Evolutionary conservation across 2,329 filamentous ascomycete genomes (phyloP).

Genomic region (Apiospora pterosperma): DNA sequence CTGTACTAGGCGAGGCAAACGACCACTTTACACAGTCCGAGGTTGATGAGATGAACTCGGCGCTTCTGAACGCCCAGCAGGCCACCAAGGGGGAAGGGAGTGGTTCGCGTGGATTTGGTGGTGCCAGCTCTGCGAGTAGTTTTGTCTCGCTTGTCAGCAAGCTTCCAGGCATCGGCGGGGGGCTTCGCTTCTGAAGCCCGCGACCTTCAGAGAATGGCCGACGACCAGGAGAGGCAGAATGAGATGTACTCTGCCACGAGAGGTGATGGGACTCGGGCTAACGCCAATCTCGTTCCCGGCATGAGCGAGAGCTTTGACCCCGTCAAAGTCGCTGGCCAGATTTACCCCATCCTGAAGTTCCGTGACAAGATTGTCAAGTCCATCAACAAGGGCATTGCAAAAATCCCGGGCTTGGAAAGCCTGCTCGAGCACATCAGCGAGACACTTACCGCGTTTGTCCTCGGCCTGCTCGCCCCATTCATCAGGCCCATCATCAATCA

Average conservation of each 20-base stretch:
- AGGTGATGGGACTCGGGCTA: constrained; percentile 35
- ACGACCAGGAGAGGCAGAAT: constrained; percentile 52
- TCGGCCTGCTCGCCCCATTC: constrained; percentile 88
- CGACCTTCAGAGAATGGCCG: constrained; percentile 59
- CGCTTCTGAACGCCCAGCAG: constrained; percentile 65
- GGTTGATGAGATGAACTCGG: constrained; percentile 75
- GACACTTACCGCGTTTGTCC: constrained; percentile 84
- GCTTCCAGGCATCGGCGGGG: constrained; percentile 66
- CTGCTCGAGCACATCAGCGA: constrained; percentile 94
- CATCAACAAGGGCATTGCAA: constrained; percentile 81
- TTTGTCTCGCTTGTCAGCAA: constrained; percentile 73
- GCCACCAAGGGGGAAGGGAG: constrained; percentile 33
- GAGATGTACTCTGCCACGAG: constrained; percentile 31
- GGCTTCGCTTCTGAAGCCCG: constrained; percentile 66
- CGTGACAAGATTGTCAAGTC: constrained; percentile 88
- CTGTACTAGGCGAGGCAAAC: constrained; percentile 71
- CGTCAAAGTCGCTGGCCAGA: constrained; percentile 71
- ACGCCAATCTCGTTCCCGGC: constrained; percentile 62
- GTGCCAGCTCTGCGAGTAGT: constrained; percentile 41
- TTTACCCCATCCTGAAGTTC: constrained; percentile 93
- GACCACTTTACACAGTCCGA: constrained; percentile 85
- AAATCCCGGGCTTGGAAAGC: constrained; percentile 85
- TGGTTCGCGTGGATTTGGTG: constrained; percentile 38
- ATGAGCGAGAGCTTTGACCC: constrained; percentile 77
- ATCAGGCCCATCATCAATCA: constrained; percentile 87